Percentiles rank a stretch among this genome's conserved stretches.
phyloP scores from a whole-genome alignment of 345 rosid genomes.

The Aethionema arabicum region DNA sequence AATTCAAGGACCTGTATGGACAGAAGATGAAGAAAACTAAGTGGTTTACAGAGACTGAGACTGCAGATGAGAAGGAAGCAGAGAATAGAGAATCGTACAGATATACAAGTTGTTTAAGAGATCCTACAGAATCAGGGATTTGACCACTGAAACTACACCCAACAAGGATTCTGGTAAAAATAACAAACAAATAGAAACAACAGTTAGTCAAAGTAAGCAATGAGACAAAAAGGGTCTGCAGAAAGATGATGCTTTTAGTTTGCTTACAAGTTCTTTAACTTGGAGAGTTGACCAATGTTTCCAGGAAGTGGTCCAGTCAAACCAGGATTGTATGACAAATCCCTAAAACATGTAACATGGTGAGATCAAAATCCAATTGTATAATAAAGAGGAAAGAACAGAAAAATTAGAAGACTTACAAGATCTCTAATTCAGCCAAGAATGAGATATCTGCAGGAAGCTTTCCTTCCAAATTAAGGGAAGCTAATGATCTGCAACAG shows the following conservation, averaged over 20 bases:
- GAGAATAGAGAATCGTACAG: slow-evolving; percentile 48
- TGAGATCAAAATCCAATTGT: slow-evolving; percentile 2
- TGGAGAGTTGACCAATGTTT: slow-evolving; percentile 52
- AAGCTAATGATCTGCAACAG: slow-evolving; percentile 58
- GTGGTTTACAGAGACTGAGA: not conserved
- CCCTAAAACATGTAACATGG: slow-evolving; percentile 49
- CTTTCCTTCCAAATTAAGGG: slow-evolving; percentile 53
- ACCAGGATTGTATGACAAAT: slow-evolving; percentile 65
- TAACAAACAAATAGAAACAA: not conserved
- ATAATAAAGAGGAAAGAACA: not conserved
- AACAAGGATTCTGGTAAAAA: slow-evolving; percentile 54
- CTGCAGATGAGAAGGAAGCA: not conserved
- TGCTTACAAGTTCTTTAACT: slow-evolving; percentile 68
- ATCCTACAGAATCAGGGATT: slow-evolving; percentile 70
- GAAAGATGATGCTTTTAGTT: slow-evolving; percentile 10
- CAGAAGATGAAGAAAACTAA: slow-evolving; percentile 17
- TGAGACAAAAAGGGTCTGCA: not conserved
- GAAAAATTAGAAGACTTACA: slow-evolving; percentile 48
- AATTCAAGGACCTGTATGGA: slow-evolving; percentile 66
- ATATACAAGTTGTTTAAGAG: slow-evolving; percentile 42
- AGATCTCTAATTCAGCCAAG: slow-evolving; percentile 55
- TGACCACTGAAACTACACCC: slow-evolving; percentile 73
- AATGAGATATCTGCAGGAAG: slow-evolving; percentile 54
- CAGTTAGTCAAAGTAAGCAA: slow-evolving; percentile 8
- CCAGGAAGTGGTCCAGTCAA: slow-evolving; percentile 68